phyloP scores from a whole-genome alignment of 306 rosid species.

The Morella rubra region DNA sequence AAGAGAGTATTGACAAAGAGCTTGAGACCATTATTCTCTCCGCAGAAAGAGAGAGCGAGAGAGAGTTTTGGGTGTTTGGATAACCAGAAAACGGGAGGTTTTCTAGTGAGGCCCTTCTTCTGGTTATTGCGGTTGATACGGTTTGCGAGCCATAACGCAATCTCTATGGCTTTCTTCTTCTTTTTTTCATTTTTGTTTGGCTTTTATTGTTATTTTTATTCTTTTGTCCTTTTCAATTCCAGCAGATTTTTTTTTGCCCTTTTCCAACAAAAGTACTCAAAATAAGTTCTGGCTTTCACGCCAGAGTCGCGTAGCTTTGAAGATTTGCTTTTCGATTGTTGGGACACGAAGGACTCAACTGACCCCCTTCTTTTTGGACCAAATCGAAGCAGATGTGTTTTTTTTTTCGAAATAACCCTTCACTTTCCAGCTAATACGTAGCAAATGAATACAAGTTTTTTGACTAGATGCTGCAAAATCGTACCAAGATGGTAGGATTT shows the following conservation, averaged over 20 bases:
- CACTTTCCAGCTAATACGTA: no score
- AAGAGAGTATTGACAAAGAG: slow-evolving; percentile 51
- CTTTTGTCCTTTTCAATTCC: neutral
- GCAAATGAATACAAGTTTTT: no score
- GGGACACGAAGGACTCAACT: neutral
- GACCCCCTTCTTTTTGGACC: neutral
- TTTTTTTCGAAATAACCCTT: no score
- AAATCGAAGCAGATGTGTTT: neutral
- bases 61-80: slow-evolving; percentile 25
- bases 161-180: neutral
- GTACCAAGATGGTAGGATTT: no score
- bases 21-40: slow-evolving; percentile 48
- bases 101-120: slow-evolving; percentile 2
- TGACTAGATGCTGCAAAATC: no score
- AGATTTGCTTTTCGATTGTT: neutral
- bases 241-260: neutral
- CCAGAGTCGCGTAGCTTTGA: neutral
- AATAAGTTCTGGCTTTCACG: slow-evolving; percentile 21
- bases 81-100: slow-evolving; percentile 32
- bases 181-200: neutral
- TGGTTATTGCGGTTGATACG: slow-evolving; percentile 17
- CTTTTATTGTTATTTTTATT: neutral
- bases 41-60: neutral
- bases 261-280: no score
- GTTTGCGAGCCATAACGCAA: neutral